Evolutionary conservation across 441 rosid species (phyloP).

Genomic region (Codiaeum variegatum): DNA sequence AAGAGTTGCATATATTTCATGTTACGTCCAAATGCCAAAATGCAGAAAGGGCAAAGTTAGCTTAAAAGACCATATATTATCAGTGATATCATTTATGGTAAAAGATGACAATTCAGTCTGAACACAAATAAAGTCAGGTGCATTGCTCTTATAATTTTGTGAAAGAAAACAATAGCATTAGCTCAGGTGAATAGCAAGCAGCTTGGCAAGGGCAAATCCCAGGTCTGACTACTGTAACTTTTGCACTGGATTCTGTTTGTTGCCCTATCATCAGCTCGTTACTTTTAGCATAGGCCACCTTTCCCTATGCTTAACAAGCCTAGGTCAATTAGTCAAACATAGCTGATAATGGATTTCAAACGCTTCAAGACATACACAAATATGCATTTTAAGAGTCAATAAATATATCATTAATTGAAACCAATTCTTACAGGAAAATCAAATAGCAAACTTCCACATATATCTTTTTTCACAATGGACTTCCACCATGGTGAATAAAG

Average conservation of each 20-base stretch:
- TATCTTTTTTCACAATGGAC: background rate
- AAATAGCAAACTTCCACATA: background rate
- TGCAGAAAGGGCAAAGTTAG: background rate
- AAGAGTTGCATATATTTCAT: background rate
- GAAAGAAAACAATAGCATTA: background rate
- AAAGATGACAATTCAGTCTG: background rate
- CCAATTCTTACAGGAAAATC: background rate
- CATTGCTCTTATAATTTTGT: background rate
- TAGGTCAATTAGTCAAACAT: background rate
- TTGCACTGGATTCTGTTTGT: background rate
- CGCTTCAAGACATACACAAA: background rate
- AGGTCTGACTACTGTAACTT: background rate
- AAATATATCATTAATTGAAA: background rate
- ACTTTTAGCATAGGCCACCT: background rate
- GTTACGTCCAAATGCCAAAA: background rate
- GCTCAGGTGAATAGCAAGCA: background rate
- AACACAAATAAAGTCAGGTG: background rate
- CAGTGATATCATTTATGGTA: background rate
- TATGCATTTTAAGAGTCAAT: background rate
- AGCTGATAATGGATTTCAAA: background rate
- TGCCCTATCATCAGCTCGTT: background rate
- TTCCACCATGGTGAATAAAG: background rate
- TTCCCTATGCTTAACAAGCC: background rate
- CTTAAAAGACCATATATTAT: background rate
- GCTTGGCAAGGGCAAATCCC: background rate